Evolutionary conservation across 306 rosid species (phyloP).

Genomic region (Castanospermum australe): DNA sequence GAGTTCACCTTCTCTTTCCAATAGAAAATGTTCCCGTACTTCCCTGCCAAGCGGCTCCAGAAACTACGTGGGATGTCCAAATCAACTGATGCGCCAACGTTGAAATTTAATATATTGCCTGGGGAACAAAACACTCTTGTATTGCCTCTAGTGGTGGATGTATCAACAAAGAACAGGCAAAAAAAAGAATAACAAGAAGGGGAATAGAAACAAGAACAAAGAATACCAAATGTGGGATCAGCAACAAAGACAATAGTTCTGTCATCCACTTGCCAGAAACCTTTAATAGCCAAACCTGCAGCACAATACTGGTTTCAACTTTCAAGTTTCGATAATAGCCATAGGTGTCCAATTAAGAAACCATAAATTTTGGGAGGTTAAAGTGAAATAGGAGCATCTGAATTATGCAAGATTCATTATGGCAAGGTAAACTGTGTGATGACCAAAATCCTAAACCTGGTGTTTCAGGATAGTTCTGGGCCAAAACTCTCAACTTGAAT

Average conservation of each 20-base stretch:
- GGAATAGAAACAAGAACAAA: neutral
- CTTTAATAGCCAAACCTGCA: conserved; percentile 89
- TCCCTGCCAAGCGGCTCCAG: conserved; percentile 97
- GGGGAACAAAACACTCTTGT: conserved; percentile 25
- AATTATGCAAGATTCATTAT: neutral
- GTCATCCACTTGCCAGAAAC: conserved; percentile 97
- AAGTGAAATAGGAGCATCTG: neutral
- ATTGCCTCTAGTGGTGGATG: neutral
- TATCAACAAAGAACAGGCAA: neutral
- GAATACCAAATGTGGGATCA: conserved; percentile 93
- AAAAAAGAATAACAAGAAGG: neutral
- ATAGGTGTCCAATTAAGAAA: neutral
- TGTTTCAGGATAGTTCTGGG: conserved; percentile 92
- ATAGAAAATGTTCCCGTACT: conserved; percentile 89
- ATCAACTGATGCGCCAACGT: conserved; percentile 85
- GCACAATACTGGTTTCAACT: neutral
- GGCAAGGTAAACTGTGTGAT: conserved; percentile 11
- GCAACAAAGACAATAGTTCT: conserved; percentile 96
- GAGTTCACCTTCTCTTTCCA: conserved; percentile 86
- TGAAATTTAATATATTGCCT: conserved; percentile 95
- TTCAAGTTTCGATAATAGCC: neutral
- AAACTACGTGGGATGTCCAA: conserved; percentile 90
- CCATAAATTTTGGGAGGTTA: neutral
- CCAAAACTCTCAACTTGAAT: conserved; percentile 83
- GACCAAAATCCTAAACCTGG: conserved; percentile 55